phyloP scores from a whole-genome alignment of 2,329 filamentous ascomycete genomes.

The Ophiostoma quercus region DNA sequence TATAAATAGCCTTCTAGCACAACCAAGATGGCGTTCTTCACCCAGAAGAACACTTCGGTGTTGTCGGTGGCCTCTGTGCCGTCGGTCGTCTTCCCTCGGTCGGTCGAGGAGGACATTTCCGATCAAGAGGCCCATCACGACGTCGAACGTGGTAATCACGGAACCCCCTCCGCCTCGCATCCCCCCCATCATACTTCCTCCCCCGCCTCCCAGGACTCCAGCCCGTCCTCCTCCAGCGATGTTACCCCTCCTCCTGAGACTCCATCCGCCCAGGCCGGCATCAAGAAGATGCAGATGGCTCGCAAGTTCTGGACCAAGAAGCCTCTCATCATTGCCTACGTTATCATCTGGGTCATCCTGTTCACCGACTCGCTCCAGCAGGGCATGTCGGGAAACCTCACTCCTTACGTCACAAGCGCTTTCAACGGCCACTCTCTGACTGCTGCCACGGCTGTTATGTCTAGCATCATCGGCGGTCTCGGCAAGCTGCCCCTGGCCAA shows the following conservation, averaged over 20 bases:
- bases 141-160: background rate
- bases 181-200: background rate
- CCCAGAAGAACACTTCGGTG: background rate
- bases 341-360: slow-evolving; percentile 24
- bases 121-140: background rate
- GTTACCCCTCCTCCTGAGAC: background rate
- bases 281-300: background rate
- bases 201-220: too few species aligned
- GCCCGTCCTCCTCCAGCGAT: background rate
- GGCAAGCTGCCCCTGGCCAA: slow-evolving; percentile 55
- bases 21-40: background rate
- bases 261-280: background rate
- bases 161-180: background rate
- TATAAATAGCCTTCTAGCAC: too few species aligned
- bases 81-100: background rate
- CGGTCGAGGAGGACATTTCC: background rate
- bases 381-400: slow-evolving; percentile 38
- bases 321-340: background rate
- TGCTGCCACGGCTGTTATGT: slow-evolving; percentile 24
- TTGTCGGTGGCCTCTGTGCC: background rate
- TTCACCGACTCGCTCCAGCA: slow-evolving; percentile 35
- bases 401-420: slow-evolving; percentile 26
- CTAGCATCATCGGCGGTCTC: slow-evolving; percentile 43
- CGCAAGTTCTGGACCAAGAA: background rate
- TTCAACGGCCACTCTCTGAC: slow-evolving; percentile 27